A percentile compares a stretch with the other conserved stretches of the same genome.
These are phyloP conservation scores for Apocynum venetum DNA, from an alignment of 257 asterid species.

Conservation along the genomic window DNA sequence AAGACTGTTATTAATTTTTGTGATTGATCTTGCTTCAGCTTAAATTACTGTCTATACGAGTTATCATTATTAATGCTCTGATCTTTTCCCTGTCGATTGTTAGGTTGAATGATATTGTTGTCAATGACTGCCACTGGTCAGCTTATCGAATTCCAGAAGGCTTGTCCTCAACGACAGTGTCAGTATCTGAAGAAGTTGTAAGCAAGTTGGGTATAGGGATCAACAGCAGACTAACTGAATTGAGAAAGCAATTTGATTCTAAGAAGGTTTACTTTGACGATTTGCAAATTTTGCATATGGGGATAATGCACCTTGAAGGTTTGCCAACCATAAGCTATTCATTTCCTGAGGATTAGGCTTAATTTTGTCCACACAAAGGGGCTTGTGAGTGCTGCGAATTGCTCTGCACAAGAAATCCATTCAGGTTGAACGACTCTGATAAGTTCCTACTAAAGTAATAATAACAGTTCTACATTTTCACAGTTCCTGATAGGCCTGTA, in stretches of 20 bases:
- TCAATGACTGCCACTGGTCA: slow-evolving; percentile 33
- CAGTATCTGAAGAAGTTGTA: slow-evolving; percentile 23
- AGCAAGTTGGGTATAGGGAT: slow-evolving; percentile 23
- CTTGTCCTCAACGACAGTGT: slow-evolving; percentile 12
- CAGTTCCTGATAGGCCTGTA: background rate
- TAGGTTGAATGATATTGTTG: slow-evolving; percentile 33
- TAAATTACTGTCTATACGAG: no score
- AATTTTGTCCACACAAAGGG: background rate
- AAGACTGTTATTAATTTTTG: background rate
- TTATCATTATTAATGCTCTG: background rate
- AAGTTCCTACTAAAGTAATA: background rate
- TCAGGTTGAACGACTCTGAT: background rate
- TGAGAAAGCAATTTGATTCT: background rate
- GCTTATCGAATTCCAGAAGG: slow-evolving; percentile 26
- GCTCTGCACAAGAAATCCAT: background rate
- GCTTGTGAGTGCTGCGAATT: background rate
- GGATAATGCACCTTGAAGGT: slow-evolving; percentile 35
- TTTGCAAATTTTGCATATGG: slow-evolving; percentile 29
- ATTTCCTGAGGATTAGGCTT: slow-evolving; percentile 7
- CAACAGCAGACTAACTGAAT: slow-evolving; percentile 9
- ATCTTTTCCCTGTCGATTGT: slow-evolving; percentile 12
- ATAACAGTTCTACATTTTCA: background rate
- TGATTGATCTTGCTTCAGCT: background rate
- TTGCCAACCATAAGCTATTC: slow-evolving; percentile 10
- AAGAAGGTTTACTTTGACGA: slow-evolving; percentile 26